These are phyloP conservation scores for Phytopythium cucurbitacearum DNA, from an alignment of 352 stramenopile genomes.

Conservation along the genomic window DNA sequence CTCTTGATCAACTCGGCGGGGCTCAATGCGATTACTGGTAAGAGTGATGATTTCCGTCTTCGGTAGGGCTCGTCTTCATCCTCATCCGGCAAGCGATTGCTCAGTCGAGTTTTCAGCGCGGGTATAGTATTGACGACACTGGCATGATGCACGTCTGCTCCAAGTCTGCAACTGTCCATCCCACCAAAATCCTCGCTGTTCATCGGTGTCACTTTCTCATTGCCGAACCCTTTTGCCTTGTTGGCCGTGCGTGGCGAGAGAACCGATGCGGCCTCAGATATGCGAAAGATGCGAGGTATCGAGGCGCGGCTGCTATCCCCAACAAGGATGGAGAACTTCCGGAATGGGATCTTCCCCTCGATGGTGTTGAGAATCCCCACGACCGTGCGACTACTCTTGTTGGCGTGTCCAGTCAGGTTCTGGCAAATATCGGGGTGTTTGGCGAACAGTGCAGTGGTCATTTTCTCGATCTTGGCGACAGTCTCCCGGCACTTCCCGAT, in stretches of 20 bases:
- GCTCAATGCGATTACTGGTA: slow-evolving; percentile 36
- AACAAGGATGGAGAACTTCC: slow-evolving; percentile 4
- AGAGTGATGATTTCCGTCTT: slow-evolving; percentile 8
- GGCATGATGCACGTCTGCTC: background rate
- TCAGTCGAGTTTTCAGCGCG: background rate
- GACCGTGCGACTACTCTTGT: slow-evolving; percentile 35
- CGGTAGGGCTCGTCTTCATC: slow-evolving; percentile 1
- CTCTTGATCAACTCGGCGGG: slow-evolving; percentile 52
- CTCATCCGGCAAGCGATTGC: slow-evolving; percentile 4
- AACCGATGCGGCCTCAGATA: slow-evolving; percentile 1
- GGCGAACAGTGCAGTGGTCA: slow-evolving; percentile 36
- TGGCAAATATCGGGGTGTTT: slow-evolving; percentile 50
- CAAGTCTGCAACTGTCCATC: background rate
- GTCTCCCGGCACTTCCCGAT: slow-evolving; percentile 44
- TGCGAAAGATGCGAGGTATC: slow-evolving; percentile 4
- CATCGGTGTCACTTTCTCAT: slow-evolving; percentile 1
- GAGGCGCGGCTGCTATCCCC: background rate
- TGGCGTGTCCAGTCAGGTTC: slow-evolving; percentile 17
- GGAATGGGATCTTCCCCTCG: slow-evolving; percentile 22
- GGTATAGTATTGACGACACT: background rate
- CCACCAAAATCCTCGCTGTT: background rate
- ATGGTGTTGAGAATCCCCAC: slow-evolving; percentile 23
- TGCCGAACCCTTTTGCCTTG: background rate
- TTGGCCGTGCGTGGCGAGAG: background rate
- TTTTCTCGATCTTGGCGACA: slow-evolving; percentile 49